These are phyloP conservation scores for Globisporangium cederbergense DNA, from an alignment of 352 stramenopile genomes.

Conservation along the genomic window DNA sequence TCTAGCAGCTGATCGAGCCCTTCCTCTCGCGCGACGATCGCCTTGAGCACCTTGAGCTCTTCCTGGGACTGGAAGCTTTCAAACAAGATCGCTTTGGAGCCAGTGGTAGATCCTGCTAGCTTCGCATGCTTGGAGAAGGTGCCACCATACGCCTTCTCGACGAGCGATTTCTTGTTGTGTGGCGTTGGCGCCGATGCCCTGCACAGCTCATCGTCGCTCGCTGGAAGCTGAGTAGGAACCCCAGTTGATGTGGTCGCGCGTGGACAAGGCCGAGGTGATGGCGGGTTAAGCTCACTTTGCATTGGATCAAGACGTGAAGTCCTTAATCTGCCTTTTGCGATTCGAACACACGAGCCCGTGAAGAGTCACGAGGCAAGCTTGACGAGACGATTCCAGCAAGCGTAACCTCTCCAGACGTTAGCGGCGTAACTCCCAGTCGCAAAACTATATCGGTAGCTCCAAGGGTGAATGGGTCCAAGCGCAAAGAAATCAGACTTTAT, in stretches of 20 bases:
- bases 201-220: not conserved
- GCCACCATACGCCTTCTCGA: not conserved
- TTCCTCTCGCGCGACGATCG: constrained; percentile 61
- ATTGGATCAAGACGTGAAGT: not conserved
- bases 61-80: constrained; percentile 54
- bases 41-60: constrained; percentile 57
- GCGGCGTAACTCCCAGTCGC: no score
- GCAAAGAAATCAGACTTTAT: not conserved
- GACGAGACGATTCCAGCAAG: no score
- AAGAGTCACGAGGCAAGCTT: no score
- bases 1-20: constrained; percentile 48
- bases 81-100: constrained; percentile 42
- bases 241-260: not conserved
- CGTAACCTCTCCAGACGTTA: no score
- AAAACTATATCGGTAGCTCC: no score
- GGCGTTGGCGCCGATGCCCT: not conserved
- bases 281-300: not conserved
- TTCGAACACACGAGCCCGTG: no score
- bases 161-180: not conserved
- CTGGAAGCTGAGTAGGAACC: not conserved
- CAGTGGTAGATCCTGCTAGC: not conserved
- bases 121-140: not conserved
- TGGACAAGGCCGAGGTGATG: not conserved
- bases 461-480: not conserved
- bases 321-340: not conserved